Percentiles rank a stretch among this genome's conserved stretches.
phyloP scores from a whole-genome alignment of 208 protist species.

The Angomonas ambiguus region DNA sequence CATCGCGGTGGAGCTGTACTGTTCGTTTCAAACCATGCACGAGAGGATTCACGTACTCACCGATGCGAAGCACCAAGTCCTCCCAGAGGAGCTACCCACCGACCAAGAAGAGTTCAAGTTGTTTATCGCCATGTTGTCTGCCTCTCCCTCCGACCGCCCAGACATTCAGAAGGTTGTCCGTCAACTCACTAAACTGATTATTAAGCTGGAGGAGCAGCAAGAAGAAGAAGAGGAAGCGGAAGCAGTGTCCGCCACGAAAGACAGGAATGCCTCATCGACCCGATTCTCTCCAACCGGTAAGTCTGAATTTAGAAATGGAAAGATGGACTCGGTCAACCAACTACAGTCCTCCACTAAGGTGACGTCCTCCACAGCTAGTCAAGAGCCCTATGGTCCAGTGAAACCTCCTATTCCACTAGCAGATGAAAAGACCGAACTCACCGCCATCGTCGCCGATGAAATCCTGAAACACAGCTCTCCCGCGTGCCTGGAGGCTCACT shows the following conservation, averaged over 20 bases:
- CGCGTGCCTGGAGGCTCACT: background rate
- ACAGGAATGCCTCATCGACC: background rate
- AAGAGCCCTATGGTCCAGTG: constrained; percentile 4
- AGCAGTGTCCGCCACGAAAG: background rate
- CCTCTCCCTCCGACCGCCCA: constrained; percentile 21
- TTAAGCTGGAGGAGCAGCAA: constrained; percentile 13
- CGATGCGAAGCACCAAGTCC: constrained; percentile 34
- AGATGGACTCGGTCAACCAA: background rate
- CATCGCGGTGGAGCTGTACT: constrained; percentile 78
- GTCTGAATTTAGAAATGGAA: background rate
- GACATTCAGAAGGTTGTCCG: constrained; percentile 32
- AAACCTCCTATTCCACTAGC: background rate
- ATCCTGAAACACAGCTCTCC: background rate
- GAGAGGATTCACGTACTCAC: constrained; percentile 64
- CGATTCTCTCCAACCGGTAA: background rate
- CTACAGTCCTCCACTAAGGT: background rate
- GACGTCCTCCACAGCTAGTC: background rate
- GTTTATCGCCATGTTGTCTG: constrained; percentile 39
- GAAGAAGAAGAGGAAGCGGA: constrained; percentile 16
- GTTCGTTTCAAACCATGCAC: constrained; percentile 62
- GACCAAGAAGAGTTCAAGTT: constrained; percentile 53
- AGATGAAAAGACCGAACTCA: background rate
- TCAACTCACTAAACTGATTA: constrained; percentile 19
- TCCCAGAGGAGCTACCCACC: constrained; percentile 23
- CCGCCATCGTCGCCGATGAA: constrained; percentile 2